Evolutionary conservation across 192 early-diverging fungal genomes (phyloP), one percentile per base, ranked within the genome.

Genomic region (Mortierella alpina): DNA sequence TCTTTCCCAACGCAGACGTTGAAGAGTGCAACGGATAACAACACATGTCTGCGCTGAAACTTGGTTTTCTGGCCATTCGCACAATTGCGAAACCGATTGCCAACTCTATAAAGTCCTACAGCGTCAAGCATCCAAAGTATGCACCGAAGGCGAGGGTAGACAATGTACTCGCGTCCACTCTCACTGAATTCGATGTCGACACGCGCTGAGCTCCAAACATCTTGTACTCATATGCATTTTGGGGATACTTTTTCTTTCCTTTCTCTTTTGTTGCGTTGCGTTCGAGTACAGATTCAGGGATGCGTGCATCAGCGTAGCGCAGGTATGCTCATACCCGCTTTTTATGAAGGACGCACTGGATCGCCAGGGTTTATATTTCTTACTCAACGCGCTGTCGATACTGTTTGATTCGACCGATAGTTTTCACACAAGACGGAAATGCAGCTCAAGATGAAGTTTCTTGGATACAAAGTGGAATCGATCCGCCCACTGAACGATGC

Each of bases 401-500:
- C 17, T 11, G 42, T 31, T 31, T 31, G 31, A 3, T 31, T 31
- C 1, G 31, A 31, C 31, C 0, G 7, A 15, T 66, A 90, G 86
- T 75, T 80, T 46, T 86, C 91, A 3, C 92, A 93, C 59, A 84
- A 89, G n/a, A 82, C 91, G n/a, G 93, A 95, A 77, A 95, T 95
- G 91, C 92, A 89, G 56, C 86, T 92, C 72, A 93, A 93, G 75
- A 93, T 95, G 92, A 87, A 88, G 59, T 89, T 95, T 45, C 81
- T 95, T n/a, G 91, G 92, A 17, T 93, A 93, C 74, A 89, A 90
- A 59, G 85, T 87, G 52, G 93, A 93, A 63, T 83, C 87, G 52
- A 93, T 95, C 59, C 88, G 93, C 44, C 93, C 93, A 44, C 76
- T 94, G 58, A 94, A 93, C 72, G 92, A 94, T 59, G 87, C 90